These are phyloP conservation scores for Henckelia pumila DNA, from an alignment of 257 asterid genomes.

Conservation along the genomic window DNA sequence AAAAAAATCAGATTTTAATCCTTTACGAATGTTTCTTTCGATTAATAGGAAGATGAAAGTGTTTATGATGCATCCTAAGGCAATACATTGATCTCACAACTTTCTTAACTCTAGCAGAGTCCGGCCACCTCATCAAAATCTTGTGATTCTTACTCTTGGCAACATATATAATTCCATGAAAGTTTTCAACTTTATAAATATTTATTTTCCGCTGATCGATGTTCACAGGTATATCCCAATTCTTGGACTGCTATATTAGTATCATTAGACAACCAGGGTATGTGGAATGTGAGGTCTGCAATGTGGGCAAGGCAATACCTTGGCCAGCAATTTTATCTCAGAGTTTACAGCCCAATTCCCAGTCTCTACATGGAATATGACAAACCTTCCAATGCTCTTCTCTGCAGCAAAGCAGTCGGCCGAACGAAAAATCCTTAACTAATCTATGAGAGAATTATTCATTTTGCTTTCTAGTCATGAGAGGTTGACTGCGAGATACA, in stretches of 20 bases:
- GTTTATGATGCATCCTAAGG: too few species aligned
- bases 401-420: constrained; percentile 83
- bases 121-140: too few species aligned
- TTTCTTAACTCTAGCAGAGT: too few species aligned
- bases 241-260: constrained; percentile 86
- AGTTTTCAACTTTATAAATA: neutral
- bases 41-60: too few species aligned
- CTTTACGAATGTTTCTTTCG: too few species aligned
- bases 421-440: constrained; percentile 31
- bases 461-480: constrained; percentile 43
- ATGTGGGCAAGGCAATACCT: constrained; percentile 90
- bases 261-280: constrained; percentile 93
- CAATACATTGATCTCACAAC: too few species aligned
- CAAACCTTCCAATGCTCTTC: constrained; percentile 70
- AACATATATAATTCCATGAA: too few species aligned
- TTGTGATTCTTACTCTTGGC: too few species aligned
- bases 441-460: constrained; percentile 9
- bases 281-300: constrained; percentile 97
- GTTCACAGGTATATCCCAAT: constrained; percentile 69
- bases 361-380: constrained; percentile 67
- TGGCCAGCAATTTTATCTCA: constrained; percentile 80
- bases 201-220: neutral
- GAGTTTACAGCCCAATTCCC: constrained; percentile 60
- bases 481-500: constrained; percentile 55
- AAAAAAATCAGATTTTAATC: too few species aligned